A percentile compares a stretch with the other conserved stretches of the same genome.
Evolutionary conservation across 495 filamentous ascomycete genomes (phyloP).

Genomic region (Lentithecium fluviatile): DNA sequence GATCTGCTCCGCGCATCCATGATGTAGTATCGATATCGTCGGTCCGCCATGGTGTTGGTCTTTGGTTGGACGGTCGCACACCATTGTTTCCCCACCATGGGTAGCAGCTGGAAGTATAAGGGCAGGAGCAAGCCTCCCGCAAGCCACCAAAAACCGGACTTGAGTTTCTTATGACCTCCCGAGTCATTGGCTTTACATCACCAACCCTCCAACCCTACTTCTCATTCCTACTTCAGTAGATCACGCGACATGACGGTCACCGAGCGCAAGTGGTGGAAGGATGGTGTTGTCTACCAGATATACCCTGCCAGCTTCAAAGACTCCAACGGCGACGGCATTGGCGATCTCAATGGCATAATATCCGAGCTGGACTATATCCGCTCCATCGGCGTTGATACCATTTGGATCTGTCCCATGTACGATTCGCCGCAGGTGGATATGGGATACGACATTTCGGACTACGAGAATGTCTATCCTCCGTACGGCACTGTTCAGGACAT

Average conservation of each 20-base stretch:
- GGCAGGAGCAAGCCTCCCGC: not conserved
- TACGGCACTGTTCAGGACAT: slow-evolving; percentile 39
- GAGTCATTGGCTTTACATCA: no score
- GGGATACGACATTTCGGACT: slow-evolving; percentile 42
- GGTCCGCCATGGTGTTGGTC: not conserved
- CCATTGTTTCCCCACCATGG: no score
- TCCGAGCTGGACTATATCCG: slow-evolving; percentile 39
- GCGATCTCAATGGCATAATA: slow-evolving; percentile 30
- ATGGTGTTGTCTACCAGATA: slow-evolving; percentile 40
- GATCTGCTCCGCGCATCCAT: not conserved
- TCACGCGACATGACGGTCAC: slow-evolving; percentile 14
- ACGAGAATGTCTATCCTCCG: slow-evolving; percentile 34
- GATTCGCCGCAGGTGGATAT: slow-evolving; percentile 39
- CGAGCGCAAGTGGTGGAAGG: slow-evolving; percentile 37
- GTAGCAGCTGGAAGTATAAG: no score
- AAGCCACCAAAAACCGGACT: not conserved
- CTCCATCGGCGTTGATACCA: slow-evolving; percentile 34
- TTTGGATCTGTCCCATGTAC: slow-evolving; percentile 42
- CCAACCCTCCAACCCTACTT: no score
- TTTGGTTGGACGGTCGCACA: not conserved
- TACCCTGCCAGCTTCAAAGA: slow-evolving; percentile 42
- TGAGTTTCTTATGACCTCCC: not conserved
- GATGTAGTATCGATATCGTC: not conserved
- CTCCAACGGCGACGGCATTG: slow-evolving; percentile 32
- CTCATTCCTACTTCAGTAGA: not conserved